These are phyloP conservation scores for Hemileccinum impolitum DNA, from an alignment of 768 basidiomycete species.

Conservation along the genomic window DNA sequence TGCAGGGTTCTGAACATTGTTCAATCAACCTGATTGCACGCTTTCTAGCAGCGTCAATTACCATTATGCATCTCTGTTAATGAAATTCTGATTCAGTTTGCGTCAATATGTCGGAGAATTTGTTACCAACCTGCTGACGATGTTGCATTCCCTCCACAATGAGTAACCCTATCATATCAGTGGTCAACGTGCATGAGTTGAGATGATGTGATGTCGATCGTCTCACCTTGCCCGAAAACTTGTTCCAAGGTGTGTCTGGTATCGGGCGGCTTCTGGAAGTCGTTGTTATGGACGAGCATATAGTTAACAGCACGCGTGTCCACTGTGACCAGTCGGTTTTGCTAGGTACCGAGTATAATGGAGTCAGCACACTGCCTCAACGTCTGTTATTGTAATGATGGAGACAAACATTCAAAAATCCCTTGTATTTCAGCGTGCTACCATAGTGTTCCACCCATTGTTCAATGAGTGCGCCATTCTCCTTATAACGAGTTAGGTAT, in stretches of 20 bases:
- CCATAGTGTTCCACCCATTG: slow-evolving; percentile 50
- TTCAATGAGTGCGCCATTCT: slow-evolving; percentile 34
- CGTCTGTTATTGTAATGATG: not conserved
- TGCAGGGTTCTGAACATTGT: slow-evolving; percentile 50
- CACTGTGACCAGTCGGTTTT: slow-evolving; percentile 46
- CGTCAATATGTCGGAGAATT: not conserved
- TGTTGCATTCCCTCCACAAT: slow-evolving; percentile 40
- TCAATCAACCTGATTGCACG: not conserved
- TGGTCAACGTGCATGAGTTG: not conserved
- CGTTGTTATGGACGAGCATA: slow-evolving; percentile 52
- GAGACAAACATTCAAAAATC: slow-evolving; percentile 45
- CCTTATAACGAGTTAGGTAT: slow-evolving; percentile 9
- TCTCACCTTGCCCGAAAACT: slow-evolving; percentile 41
- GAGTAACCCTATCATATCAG: slow-evolving; percentile 41
- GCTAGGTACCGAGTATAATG: slow-evolving; percentile 16
- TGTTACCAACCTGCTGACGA: slow-evolving; percentile 35
- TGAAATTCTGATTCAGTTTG: not conserved
- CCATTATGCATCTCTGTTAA: slow-evolving; percentile 30
- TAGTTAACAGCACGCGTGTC: slow-evolving; percentile 65
- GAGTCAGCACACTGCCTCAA: not conserved
- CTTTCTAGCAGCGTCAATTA: not conserved
- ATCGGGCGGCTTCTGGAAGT: slow-evolving; percentile 54
- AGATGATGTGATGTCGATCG: not conserved
- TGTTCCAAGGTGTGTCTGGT: slow-evolving; percentile 36
- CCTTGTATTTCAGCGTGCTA: slow-evolving; percentile 41